phyloP scores from a whole-genome alignment of 2,329 filamentous ascomycete genomes.

The Chaetomium sp. region DNA sequence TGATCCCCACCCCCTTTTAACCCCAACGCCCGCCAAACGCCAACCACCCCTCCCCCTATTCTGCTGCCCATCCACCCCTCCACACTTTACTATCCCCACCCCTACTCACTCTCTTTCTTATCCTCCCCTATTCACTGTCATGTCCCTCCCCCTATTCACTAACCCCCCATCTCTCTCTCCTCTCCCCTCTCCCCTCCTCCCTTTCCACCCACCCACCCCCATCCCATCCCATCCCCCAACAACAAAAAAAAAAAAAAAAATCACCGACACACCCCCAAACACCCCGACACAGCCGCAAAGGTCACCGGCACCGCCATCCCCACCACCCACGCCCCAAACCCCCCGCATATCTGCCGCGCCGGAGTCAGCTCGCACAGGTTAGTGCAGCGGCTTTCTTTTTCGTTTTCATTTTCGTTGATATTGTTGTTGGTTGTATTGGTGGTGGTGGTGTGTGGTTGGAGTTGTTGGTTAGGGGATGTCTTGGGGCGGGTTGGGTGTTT shows the following conservation, averaged over 20 bases:
- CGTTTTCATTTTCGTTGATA: background rate
- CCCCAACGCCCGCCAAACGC: too few relatives aligned
- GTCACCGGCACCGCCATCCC: slow-evolving; percentile 23
- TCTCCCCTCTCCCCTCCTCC: too few relatives aligned
- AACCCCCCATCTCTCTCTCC: background rate
- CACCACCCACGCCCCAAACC: slow-evolving; percentile 25
- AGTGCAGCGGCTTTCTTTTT: slow-evolving; percentile 14
- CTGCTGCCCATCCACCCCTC: too few relatives aligned
- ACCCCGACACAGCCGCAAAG: slow-evolving; percentile 2
- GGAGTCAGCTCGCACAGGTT: slow-evolving; percentile 21
- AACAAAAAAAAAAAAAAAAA: background rate
- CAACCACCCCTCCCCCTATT: too few relatives aligned
- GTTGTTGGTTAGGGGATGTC: background rate
- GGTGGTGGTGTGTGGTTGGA: background rate
- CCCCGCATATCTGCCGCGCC: slow-evolving; percentile 10
- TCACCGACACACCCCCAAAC: slow-evolving; percentile 8
- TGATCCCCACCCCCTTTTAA: too few relatives aligned
- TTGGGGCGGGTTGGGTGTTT: background rate
- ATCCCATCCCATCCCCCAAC: background rate
- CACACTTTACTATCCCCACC: too few relatives aligned
- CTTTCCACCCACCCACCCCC: too few relatives aligned
- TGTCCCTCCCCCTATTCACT: too few relatives aligned
- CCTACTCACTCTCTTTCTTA: too few relatives aligned
- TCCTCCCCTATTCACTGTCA: too few relatives aligned
- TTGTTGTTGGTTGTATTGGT: background rate